Conservation (phyloP, 306 rosid genomes). For the cucumber (Cucumis sativus) region Cucumber_9930_V3 NC_026660.2:29105001-29105500, state of each 20-base stretch:
- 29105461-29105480: slow-evolving; percentile 84
- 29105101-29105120: not conserved
- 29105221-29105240: not conserved
- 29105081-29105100: not conserved
- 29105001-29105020: not conserved
- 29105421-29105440: slow-evolving; percentile 73
- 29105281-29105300: not conserved
- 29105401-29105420: slow-evolving; percentile 57
- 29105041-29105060: not conserved
- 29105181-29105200: too few species aligned
- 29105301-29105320: not conserved
- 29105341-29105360: too few species aligned
- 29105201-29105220: too few species aligned
- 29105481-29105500: slow-evolving; percentile 51
- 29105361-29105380: not conserved
- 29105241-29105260: too few species aligned
- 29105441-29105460: slow-evolving; percentile 64
- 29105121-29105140: not conserved
- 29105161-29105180: too few species aligned
- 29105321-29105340: too few species aligned
- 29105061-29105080: not conserved
- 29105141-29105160: not conserved
- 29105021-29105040: not conserved
- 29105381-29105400: not conserved
- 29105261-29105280: too few species aligned